Evolutionary conservation across 108 stramenopile genomes (phyloP).

Genomic region (Fragilariopsis cylindrus): DNA sequence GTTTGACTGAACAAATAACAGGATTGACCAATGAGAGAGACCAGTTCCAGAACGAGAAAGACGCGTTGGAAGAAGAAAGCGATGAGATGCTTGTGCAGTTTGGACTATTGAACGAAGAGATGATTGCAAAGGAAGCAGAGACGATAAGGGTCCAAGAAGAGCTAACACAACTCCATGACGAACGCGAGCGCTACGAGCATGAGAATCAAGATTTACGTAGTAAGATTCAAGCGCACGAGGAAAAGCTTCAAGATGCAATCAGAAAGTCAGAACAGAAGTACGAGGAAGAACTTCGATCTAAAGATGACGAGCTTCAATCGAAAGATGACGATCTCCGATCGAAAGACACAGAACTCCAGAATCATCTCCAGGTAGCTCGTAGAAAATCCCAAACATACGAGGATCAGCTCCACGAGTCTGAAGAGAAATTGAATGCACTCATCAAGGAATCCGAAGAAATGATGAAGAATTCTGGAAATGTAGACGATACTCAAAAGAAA

Average conservation of each 20-base stretch:
- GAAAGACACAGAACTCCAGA: neutral
- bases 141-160: neutral
- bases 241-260: neutral
- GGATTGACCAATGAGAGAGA: constrained; percentile 23
- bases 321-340: neutral
- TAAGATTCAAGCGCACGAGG: neutral
- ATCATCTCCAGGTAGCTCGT: neutral
- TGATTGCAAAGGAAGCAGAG: constrained; percentile 47
- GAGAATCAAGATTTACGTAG: neutral
- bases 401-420: neutral
- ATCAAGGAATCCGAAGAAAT: neutral
- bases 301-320: neutral
- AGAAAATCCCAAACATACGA: neutral
- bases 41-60: constrained; percentile 33
- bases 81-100: constrained; percentile 84
- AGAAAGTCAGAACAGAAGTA: no score
- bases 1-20: constrained; percentile 10
- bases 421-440: neutral
- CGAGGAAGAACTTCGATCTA: neutral
- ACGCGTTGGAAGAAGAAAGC: constrained; percentile 62
- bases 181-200: neutral
- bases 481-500: neutral
- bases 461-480: neutral
- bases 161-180: neutral
- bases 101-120: constrained; percentile 69